Evolutionary conservation across 108 stramenopile genomes (phyloP), one percentile per base, ranked within the genome.

Genomic region (Parmales sp.): DNA sequence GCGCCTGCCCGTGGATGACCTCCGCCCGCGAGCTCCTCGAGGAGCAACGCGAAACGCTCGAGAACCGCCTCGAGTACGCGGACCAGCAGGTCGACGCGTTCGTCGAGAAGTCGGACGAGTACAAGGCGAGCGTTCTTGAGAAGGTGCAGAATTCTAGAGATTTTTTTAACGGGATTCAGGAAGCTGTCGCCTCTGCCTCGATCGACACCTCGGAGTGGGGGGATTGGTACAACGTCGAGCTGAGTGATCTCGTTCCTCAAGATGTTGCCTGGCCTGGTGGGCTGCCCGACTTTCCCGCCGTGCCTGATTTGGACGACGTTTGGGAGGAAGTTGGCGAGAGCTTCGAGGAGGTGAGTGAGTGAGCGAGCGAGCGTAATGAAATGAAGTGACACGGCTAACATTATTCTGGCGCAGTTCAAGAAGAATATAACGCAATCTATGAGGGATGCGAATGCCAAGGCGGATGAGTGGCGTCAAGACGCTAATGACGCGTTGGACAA

Each of bases 21-120:
- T 19, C 13, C 29, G 54, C 54, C 5, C 36, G 36, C 54, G 20
- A 60, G 54, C 54, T 60, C 54, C 29, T 60, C 54, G 54, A 60
- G 31, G 26, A 60, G n/a, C 5, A 16, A 28, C 29, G 29, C 31
- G 16, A 3, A 3, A 34, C 29, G 9, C 54, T 60, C 26, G 36
- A 11, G 16, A 4, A 5, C 54, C 29, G 29, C 31, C 11, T 60
- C 2, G 54, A 60, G 31, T 9, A 18, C 31, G 54, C 54, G 31
- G 13, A 28, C 6, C 8, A 60, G 26, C 13, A 29, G 3, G 4
- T 20, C 8, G 13, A 60, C 31, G 54, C 29, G 8, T 31, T 60
- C 11, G 4, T 1, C 9, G 54, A 34, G 31, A 26, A 3, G 0
- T 28, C 54, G 2, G 54, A 11, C 5, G 8, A 60, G 31, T 60